phyloP scores from a whole-genome alignment of 345 rosid genomes.

The Schrenkiella parvula region DNA sequence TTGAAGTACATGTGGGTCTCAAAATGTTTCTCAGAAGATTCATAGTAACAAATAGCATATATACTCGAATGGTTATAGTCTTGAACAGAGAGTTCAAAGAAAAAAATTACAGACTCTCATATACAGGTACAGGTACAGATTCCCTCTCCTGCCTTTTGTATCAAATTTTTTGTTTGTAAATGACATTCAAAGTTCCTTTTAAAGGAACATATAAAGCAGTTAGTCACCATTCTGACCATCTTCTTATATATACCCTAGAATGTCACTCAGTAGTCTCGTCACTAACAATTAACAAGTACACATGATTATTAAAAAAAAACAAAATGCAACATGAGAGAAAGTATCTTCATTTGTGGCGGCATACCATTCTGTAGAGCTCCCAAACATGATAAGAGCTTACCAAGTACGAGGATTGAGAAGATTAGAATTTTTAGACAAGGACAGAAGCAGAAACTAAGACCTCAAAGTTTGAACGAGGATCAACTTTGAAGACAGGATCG shows the following conservation, averaged over 20 bases:
- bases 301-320: no score
- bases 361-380: no score
- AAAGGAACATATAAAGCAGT: neutral
- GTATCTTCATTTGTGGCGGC: no score
- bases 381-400: no score
- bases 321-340: no score
- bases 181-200: slow-evolving; percentile 12
- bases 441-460: no score
- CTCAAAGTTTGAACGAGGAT: no score
- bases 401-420: no score
- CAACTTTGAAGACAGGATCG: no score
- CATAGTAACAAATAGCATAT: neutral
- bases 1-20: slow-evolving; percentile 45
- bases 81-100: neutral
- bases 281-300: no score
- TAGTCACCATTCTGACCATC: neutral
- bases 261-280: no score
- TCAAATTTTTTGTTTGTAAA: slow-evolving; percentile 17
- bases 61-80: neutral
- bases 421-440: no score
- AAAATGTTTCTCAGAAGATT: slow-evolving; percentile 35
- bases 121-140: neutral
- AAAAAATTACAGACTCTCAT: neutral
- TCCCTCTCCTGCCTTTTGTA: neutral
- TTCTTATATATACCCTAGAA: neutral